Evolutionary conservation across 371 early-diverging fungal species (phyloP).

Genomic region (Vairimorpha necatrix): DNA sequence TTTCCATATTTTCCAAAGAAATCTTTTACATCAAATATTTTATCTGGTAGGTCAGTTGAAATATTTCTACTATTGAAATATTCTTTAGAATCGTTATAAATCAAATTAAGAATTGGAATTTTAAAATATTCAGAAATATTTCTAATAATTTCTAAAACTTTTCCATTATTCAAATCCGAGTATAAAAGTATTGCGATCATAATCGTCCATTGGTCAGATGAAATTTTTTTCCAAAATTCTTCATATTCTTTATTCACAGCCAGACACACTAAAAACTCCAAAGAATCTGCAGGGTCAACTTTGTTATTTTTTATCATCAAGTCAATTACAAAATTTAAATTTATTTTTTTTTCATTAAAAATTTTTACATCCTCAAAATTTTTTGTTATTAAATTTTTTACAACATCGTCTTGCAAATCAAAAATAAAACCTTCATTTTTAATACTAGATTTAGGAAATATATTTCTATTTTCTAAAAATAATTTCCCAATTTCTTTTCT

Average conservation of each 20-base stretch:
- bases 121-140: background rate
- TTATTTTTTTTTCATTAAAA: background rate
- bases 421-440: background rate
- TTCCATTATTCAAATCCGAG: background rate
- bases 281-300: background rate
- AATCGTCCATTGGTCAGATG: slow-evolving; percentile 1
- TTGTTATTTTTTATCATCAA: background rate
- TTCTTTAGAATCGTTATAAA: slow-evolving; percentile 6
- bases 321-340: background rate
- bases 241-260: background rate
- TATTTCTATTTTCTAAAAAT: slow-evolving; percentile 2
- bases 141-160: background rate
- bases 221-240: background rate
- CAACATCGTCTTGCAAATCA: slow-evolving; percentile 22
- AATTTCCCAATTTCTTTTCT: slow-evolving; percentile 18
- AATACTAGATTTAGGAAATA: background rate
- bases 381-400: slow-evolving; percentile 9
- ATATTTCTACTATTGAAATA: slow-evolving; percentile 2
- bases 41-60: background rate
- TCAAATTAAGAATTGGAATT: slow-evolving; percentile 10
- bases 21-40: slow-evolving; percentile 9
- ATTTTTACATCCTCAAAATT: slow-evolving; percentile 15
- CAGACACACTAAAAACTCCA: background rate
- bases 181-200: background rate
- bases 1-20: slow-evolving; percentile 26